These are phyloP conservation scores for Diaporthe sp. DNA, from an alignment of 2,329 filamentous ascomycete genomes.

Conservation along the genomic window DNA sequence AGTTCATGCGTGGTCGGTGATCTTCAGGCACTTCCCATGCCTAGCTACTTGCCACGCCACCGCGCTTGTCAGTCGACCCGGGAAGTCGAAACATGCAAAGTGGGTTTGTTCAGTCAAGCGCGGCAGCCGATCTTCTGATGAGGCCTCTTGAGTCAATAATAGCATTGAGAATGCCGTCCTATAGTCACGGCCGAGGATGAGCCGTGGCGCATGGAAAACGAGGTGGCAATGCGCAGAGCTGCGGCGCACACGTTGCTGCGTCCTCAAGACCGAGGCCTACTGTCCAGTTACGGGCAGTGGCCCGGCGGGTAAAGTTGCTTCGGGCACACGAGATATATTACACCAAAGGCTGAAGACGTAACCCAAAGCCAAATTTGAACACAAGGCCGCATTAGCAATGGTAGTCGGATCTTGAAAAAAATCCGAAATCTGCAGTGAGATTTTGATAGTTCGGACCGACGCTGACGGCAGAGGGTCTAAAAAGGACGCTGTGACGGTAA, in stretches of 20 bases:
- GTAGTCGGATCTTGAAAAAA: conserved; percentile 12
- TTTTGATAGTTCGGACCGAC: conserved; percentile 29
- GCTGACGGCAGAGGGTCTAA: conserved; percentile 30
- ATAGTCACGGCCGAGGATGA: conserved; percentile 22
- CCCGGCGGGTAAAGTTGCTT: conserved; percentile 24
- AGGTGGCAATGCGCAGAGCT: conserved; percentile 24
- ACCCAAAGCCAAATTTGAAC: conserved; percentile 11
- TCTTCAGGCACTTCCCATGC: conserved; percentile 42
- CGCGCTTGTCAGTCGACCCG: conserved; percentile 34
- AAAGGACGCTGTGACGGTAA: conserved; percentile 16
- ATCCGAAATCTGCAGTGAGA: conserved; percentile 29
- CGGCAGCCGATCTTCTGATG: conserved; percentile 28
- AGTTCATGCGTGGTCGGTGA: conserved; percentile 38
- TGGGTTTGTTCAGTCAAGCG: conserved; percentile 35
- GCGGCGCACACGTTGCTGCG: background rate
- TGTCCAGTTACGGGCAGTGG: conserved; percentile 16
- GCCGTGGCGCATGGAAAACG: conserved; percentile 24
- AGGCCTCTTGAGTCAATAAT: conserved; percentile 31
- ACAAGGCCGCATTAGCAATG: conserved; percentile 13
- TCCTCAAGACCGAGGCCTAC: background rate
- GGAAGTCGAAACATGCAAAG: conserved; percentile 36
- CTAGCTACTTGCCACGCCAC: conserved; percentile 30
- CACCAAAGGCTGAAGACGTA: conserved; percentile 21
- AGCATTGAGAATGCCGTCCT: conserved; percentile 20
- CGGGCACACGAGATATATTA: conserved; percentile 15